phyloP scores from a whole-genome alignment of 345 rosid species.

The Euphorbia lathyris region DNA sequence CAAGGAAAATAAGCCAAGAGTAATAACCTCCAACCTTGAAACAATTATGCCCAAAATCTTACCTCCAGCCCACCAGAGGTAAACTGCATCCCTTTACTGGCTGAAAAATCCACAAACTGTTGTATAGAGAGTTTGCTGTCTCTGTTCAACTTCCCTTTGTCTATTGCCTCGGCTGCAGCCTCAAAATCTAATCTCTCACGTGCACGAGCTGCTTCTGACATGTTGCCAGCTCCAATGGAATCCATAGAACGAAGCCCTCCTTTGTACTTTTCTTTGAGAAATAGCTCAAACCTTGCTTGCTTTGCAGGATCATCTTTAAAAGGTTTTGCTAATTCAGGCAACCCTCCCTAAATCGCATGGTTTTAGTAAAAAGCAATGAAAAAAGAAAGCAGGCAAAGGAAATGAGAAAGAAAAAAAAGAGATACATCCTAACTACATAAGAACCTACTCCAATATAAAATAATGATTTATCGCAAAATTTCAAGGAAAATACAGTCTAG shows the following conservation, averaged over 20 bases:
- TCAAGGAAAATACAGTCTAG: not conserved
- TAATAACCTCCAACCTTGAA: slow-evolving; percentile 16
- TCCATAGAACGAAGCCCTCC: slow-evolving; percentile 82
- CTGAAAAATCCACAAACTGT: slow-evolving; percentile 44
- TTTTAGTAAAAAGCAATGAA: not conserved
- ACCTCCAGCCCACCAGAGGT: slow-evolving; percentile 83
- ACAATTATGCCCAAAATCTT: slow-evolving; percentile 9
- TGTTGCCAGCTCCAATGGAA: slow-evolving; percentile 44
- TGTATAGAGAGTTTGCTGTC: slow-evolving; percentile 40
- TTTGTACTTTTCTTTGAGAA: slow-evolving; percentile 81
- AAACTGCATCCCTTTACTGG: slow-evolving; percentile 62
- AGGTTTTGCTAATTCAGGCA: slow-evolving; percentile 63
- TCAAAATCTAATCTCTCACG: slow-evolving; percentile 94
- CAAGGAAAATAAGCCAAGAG: slow-evolving; percentile 15
- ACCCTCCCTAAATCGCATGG: slow-evolving; percentile 42
- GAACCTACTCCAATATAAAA: not conserved
- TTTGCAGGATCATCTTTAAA: slow-evolving; percentile 80
- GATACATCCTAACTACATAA: not conserved
- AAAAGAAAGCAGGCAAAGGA: not conserved
- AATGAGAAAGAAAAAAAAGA: not conserved
- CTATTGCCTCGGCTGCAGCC: slow-evolving; percentile 88
- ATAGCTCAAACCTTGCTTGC: slow-evolving; percentile 91
- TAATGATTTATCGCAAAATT: not conserved
- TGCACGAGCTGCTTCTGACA: slow-evolving; percentile 95
- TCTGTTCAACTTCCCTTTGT: slow-evolving; percentile 59